A percentile compares a stretch with the other conserved stretches of the same genome.
These are phyloP conservation scores for Psidium guajava DNA, from an alignment of 345 rosid species.

Conservation along the genomic window DNA sequence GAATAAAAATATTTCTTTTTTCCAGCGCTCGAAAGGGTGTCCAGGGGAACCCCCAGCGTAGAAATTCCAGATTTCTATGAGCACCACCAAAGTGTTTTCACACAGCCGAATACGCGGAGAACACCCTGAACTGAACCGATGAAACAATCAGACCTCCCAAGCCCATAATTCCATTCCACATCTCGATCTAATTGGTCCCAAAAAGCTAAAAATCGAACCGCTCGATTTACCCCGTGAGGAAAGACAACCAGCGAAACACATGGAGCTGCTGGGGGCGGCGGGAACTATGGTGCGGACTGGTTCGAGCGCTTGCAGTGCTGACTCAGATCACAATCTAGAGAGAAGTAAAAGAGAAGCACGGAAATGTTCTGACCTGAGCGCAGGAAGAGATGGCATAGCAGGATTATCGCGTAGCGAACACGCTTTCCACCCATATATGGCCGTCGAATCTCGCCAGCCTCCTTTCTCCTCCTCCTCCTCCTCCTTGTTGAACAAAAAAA, in stretches of 20 bases:
- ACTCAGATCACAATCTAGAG: not conserved
- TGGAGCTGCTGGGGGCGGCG: not conserved
- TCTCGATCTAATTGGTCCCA: not conserved
- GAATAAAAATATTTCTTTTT: not conserved
- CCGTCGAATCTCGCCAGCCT: not conserved
- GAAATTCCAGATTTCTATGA: not conserved
- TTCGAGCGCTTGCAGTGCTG: not conserved
- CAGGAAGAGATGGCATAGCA: constrained; percentile 1
- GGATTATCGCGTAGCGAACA: not conserved
- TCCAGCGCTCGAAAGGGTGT: not conserved
- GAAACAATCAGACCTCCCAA: not conserved
- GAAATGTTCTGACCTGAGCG: not conserved
- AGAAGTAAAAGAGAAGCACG: not conserved
- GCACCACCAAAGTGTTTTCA: not conserved
- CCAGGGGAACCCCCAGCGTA: not conserved
- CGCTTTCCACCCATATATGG: constrained; percentile 5
- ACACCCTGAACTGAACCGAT: not conserved
- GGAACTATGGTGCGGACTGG: not conserved
- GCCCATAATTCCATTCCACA: not conserved
- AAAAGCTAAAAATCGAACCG: not conserved
- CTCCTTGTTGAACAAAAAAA: too few species aligned
- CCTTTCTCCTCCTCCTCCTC: not conserved
- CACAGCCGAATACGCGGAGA: not conserved
- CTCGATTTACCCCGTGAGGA: not conserved
- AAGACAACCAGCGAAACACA: not conserved